Evolutionary conservation across 345 rosid genomes (phyloP), one percentile per base, ranked within the genome.

Genomic region (Tarenaya hassleriana): DNA sequence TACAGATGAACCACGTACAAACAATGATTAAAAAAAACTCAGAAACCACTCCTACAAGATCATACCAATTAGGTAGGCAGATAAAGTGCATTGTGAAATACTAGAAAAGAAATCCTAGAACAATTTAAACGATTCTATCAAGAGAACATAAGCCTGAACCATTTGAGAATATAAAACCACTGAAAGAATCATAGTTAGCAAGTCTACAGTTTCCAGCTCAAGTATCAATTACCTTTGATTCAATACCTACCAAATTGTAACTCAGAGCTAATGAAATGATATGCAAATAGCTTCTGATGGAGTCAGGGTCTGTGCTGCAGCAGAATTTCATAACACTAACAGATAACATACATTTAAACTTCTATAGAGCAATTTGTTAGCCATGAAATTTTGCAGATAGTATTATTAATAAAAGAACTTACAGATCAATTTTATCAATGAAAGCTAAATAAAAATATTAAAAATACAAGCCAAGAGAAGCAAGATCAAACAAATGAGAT

Each of bases 221-320:
- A 39, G 67, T 27, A 55, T 19, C 0, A 45, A 37, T 56, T 56
- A 50, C 50, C 55, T 32, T 1, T 40, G 50, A 18, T 39, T 42
- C 8, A 0, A 18, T 21, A 43, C 34, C 52, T 62, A 47, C 16
- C 49, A 31, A 19, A 62, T 35, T 38, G 11, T 40, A 46, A 47
- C 48, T 18, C 20, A 62, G 16, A 52, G 43, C 45, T 61, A 46
- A 35, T 46, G 54, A 31, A 16, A 38, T 39, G 5, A 27, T 37
- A 31, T 27, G 29, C 51, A 43, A 17, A 62, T 10, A 62, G 46
- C 9, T 47, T 39, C 38, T 14, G 15, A 37, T 19, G 32, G 46
- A 35, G 19, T 34, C 44, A 10, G 38, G 49, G 29, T 51, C 29
- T 16, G 37, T 21, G 47, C 40, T 38, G 54, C 68, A 14, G 39